These are phyloP conservation scores for Euptelea pleiosperma DNA, from an alignment of 164 flowering plant genomes.

Conservation along the genomic window DNA sequence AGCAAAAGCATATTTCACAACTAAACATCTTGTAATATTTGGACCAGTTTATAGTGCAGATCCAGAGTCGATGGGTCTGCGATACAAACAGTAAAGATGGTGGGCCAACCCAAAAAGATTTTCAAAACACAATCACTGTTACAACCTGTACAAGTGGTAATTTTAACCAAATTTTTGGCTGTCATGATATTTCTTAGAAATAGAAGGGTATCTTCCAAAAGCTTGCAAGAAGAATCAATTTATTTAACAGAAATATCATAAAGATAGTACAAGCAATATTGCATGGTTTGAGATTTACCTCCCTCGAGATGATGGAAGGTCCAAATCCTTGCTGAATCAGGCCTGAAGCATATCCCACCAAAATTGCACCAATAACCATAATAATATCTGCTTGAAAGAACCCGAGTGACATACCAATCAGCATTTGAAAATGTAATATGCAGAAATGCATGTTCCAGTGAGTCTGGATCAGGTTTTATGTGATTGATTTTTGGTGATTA, in stretches of 20 bases:
- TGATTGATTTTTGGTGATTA: background rate
- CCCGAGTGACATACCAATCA: constrained; percentile 8
- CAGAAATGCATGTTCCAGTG: background rate
- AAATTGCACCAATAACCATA: constrained; percentile 73
- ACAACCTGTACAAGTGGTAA: too few relatives aligned
- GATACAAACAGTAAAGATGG: too few relatives aligned
- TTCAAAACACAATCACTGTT: too few relatives aligned
- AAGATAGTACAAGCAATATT: background rate
- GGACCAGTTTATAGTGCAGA: too few relatives aligned
- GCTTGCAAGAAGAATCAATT: too few relatives aligned
- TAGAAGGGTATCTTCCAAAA: background rate
- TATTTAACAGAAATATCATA: too few relatives aligned
- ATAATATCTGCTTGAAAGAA: constrained; percentile 54
- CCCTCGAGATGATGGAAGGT: constrained; percentile 36
- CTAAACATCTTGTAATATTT: too few relatives aligned
- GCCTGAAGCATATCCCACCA: constrained; percentile 73
- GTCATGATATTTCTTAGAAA: too few relatives aligned
- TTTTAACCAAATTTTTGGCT: too few relatives aligned
- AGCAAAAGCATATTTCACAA: too few relatives aligned
- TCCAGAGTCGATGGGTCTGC: too few relatives aligned
- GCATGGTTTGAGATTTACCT: constrained; percentile 30
- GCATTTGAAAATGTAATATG: background rate
- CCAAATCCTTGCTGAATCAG: constrained; percentile 82
- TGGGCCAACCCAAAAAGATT: too few relatives aligned
- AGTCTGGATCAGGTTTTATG: background rate